Evolutionary conservation across 768 basidiomycete species (phyloP).

Genomic region (Trametopsis cervina): DNA sequence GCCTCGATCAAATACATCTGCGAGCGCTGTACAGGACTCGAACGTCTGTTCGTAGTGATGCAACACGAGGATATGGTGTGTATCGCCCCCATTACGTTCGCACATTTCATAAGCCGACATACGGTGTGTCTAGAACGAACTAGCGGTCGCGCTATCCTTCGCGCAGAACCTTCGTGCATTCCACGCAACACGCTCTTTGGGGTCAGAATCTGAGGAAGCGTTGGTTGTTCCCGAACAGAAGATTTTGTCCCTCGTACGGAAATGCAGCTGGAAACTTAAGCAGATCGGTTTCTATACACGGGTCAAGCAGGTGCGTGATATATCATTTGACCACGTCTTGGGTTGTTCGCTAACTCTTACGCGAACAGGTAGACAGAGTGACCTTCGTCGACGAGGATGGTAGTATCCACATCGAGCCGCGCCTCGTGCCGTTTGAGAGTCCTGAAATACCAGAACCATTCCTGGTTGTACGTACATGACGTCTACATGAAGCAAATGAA

Average conservation of each 20-base stretch:
- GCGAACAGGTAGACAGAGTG: conserved; percentile 40
- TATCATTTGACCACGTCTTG: too few relatives aligned
- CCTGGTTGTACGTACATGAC: conserved; percentile 52
- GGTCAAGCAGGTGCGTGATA: conserved; percentile 57
- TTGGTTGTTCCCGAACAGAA: conserved; percentile 13
- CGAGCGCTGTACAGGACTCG: conserved; percentile 40
- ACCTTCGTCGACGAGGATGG: conserved; percentile 33
- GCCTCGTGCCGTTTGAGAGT: conserved; percentile 48
- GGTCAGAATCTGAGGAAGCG: conserved; percentile 13
- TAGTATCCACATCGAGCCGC: conserved; percentile 28
- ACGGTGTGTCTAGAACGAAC: conserved; percentile 29
- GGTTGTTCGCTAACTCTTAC: too few relatives aligned
- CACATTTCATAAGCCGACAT: too few relatives aligned
- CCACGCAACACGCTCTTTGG: conserved; percentile 48
- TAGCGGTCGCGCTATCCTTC: conserved; percentile 35
- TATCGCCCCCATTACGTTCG: too few relatives aligned
- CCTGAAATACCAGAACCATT: conserved; percentile 70
- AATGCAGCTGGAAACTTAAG: conserved; percentile 43
- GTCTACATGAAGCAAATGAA: too few relatives aligned
- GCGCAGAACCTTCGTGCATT: conserved; percentile 45
- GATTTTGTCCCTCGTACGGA: conserved; percentile 35
- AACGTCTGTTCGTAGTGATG: conserved; percentile 59
- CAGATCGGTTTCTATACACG: conserved; percentile 64
- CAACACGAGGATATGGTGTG: conserved; percentile 25
- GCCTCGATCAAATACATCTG: conserved; percentile 49